Evolutionary conservation across 257 asterid species (phyloP).

Genomic region (Parsonsia alboflavescens): DNA sequence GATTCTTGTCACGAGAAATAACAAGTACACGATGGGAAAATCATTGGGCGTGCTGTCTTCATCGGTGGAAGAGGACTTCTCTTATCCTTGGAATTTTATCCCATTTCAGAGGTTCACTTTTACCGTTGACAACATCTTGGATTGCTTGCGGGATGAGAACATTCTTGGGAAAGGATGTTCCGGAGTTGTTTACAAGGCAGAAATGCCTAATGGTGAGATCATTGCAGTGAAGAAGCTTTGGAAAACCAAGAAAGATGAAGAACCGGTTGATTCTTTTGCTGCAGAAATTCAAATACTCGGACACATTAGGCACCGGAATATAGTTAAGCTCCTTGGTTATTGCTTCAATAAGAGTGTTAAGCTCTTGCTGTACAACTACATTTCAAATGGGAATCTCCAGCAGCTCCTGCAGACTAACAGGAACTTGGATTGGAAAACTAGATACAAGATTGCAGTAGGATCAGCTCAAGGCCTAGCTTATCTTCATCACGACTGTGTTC

Average conservation of each 20-base stretch:
- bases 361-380: slow-evolving; percentile 80
- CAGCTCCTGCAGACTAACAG: slow-evolving; percentile 65
- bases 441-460: slow-evolving; percentile 87
- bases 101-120: slow-evolving; percentile 82
- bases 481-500: slow-evolving; percentile 88
- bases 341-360: slow-evolving; percentile 76
- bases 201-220: slow-evolving; percentile 70
- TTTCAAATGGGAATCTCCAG: slow-evolving; percentile 81
- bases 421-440: slow-evolving; percentile 86
- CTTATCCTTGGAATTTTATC: slow-evolving; percentile 89
- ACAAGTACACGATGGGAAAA: slow-evolving; percentile 39
- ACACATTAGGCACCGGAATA: slow-evolving; percentile 88
- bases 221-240: slow-evolving; percentile 91
- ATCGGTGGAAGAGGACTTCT: slow-evolving; percentile 62
- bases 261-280: slow-evolving; percentile 66
- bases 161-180: slow-evolving; percentile 87
- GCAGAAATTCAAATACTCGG: slow-evolving; percentile 95
- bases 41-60: slow-evolving; percentile 26
- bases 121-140: slow-evolving; percentile 61
- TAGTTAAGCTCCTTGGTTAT: slow-evolving; percentile 78
- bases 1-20: slow-evolving; percentile 48
- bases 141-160: slow-evolving; percentile 72
- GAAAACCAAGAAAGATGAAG: slow-evolving; percentile 72
- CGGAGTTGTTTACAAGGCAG: slow-evolving; percentile 79
- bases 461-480: slow-evolving; percentile 93